A percentile compares a stretch with the other conserved stretches of the same genome.
Conservation (phyloP, 371 early-diverging fungal species). For the Mucor lusitanicus region DNA sequence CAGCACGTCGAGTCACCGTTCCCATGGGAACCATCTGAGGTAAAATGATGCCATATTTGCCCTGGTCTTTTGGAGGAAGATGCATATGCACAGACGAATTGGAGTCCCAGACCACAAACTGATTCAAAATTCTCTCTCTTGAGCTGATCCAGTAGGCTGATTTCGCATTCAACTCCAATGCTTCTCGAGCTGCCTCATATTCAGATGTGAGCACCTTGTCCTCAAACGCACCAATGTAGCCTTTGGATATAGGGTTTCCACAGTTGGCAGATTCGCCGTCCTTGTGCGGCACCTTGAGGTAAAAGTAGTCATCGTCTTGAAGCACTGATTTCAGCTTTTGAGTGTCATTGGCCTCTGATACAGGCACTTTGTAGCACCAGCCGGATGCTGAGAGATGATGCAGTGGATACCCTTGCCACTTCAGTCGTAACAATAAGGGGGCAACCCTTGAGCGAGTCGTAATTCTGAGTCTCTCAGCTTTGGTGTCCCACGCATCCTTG, state of each 20-base stretch:
- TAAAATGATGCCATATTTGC: slow-evolving; percentile 80
- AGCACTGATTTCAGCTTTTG: slow-evolving; percentile 21
- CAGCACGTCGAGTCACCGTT: slow-evolving; percentile 94
- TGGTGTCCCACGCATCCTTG: slow-evolving; percentile 72
- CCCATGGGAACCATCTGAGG: slow-evolving; percentile 95
- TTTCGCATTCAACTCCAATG: slow-evolving; percentile 74
- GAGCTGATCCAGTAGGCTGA: slow-evolving; percentile 94
- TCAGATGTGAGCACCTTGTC: slow-evolving; percentile 75
- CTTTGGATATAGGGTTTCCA: slow-evolving; percentile 87
- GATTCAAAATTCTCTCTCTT: slow-evolving; percentile 78
- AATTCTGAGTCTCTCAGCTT: slow-evolving; percentile 57
- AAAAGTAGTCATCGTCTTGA: slow-evolving; percentile 50
- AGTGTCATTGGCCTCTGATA: slow-evolving; percentile 3
- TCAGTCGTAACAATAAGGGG: slow-evolving; percentile 81
- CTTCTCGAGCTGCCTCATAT: slow-evolving; percentile 74
- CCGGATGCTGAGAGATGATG: slow-evolving; percentile 66
- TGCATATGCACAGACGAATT: slow-evolving; percentile 44
- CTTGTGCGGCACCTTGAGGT: slow-evolving; percentile 85
- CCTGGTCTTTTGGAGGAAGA: slow-evolving; percentile 39
- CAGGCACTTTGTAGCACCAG: slow-evolving; percentile 80
- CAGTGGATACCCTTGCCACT: slow-evolving; percentile 87
- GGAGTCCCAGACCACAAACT: slow-evolving; percentile 85
- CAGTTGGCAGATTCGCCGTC: slow-evolving; percentile 83
- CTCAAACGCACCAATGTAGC: slow-evolving; percentile 79
- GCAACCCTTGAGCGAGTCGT: slow-evolving; percentile 75